Conservation (phyloP, 495 filamentous ascomycete genomes). For the Haplographium delicatum region DNA sequence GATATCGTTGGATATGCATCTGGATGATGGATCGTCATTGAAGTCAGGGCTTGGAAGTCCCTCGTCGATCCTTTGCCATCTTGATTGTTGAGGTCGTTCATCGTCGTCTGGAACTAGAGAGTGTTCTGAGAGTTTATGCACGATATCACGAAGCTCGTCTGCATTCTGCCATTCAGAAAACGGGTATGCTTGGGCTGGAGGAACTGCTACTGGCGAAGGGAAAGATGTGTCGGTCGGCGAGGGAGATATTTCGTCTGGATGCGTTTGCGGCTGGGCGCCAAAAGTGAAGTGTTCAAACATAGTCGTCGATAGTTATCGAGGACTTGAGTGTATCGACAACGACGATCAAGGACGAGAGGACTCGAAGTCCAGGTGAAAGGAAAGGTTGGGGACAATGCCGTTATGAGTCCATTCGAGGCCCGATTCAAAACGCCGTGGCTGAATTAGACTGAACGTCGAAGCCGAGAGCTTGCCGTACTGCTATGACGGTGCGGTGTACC, state of each 20-base stretch:
- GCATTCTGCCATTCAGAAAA: no score
- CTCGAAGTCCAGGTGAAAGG: conserved; percentile 2
- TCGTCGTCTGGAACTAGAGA: conserved; percentile 12
- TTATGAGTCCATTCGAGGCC: conserved; percentile 19
- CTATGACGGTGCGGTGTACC: neutral
- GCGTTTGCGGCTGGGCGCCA: conserved; percentile 11
- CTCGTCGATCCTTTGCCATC: conserved; percentile 6
- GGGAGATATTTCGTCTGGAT: conserved; percentile 3
- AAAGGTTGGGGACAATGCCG: conserved; percentile 1
- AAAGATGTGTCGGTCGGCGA: conserved; percentile 18
- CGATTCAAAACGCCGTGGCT: conserved; percentile 19
- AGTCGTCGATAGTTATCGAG: neutral
- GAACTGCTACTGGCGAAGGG: conserved; percentile 2
- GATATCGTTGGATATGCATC: conserved; percentile 8
- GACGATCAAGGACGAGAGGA: neutral
- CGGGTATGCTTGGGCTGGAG: neutral
- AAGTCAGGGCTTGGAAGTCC: neutral
- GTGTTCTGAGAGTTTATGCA: conserved; percentile 11
- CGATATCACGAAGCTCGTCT: conserved; percentile 11
- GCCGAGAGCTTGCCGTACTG: no score
- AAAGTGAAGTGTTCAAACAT: conserved; percentile 27
- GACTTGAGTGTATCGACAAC: neutral
- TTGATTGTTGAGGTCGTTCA: conserved; percentile 8
- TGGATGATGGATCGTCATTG: neutral
- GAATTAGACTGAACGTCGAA: no score